Conservation (phyloP, 1,139 yeast species). For the Scheffersomyces titani region DNA sequence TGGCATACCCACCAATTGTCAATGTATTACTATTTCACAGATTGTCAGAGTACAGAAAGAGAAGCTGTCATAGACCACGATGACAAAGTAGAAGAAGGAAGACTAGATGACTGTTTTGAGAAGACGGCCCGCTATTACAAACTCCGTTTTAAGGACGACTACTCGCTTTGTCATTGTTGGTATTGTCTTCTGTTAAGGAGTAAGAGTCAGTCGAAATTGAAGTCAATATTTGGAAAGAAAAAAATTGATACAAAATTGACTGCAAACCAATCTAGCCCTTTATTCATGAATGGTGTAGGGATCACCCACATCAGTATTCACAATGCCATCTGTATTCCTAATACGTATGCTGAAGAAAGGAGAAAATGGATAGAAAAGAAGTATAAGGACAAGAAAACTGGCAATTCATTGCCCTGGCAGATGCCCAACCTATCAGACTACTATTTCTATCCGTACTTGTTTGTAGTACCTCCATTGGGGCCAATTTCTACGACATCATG, state of each 20-base stretch:
- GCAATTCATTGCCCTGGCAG: constrained; percentile 8
- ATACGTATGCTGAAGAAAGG: constrained; percentile 6
- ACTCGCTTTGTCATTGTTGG: constrained; percentile 29
- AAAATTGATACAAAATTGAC: background rate
- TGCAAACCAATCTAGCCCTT: constrained; percentile 1
- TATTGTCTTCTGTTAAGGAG: constrained; percentile 19
- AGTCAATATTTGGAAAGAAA: constrained; percentile 8
- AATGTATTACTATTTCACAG: constrained; percentile 22
- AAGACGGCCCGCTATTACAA: constrained; percentile 21
- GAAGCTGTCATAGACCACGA: constrained; percentile 26
- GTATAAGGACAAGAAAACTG: constrained; percentile 4
- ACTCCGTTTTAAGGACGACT: constrained; percentile 18
- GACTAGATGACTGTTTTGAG: constrained; percentile 21
- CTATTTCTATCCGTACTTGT: constrained; percentile 7
- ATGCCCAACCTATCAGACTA: background rate
- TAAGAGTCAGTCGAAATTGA: constrained; percentile 6
- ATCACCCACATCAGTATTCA: constrained; percentile 20
- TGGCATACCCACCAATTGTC: constrained; percentile 45
- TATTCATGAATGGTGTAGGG: constrained; percentile 8
- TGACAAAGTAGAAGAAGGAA: constrained; percentile 25
- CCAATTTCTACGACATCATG: constrained; percentile 8
- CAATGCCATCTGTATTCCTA: constrained; percentile 15
- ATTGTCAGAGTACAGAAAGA: constrained; percentile 13
- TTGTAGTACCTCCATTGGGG: constrained; percentile 11
- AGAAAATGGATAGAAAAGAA: constrained; percentile 4